Conservation (phyloP, 768 basidiomycete species). For the Ramaria sp. region DNA sequence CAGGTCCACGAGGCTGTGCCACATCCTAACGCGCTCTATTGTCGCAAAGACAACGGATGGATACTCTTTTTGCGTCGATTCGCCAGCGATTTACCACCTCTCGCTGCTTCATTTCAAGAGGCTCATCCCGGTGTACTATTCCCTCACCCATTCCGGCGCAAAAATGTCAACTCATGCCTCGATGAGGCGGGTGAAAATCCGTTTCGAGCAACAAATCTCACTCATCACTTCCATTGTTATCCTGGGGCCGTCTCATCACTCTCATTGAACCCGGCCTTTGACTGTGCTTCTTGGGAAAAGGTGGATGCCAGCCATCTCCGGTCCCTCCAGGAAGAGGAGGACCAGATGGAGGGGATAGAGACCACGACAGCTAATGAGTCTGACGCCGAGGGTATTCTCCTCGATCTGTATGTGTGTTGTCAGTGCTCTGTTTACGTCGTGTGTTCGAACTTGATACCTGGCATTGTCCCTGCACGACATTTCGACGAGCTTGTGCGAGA, state of each 20-base stretch:
- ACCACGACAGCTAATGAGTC: slow-evolving; percentile 9
- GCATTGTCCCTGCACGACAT: slow-evolving; percentile 52
- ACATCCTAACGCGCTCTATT: slow-evolving; percentile 77
- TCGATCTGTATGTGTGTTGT: slow-evolving; percentile 78
- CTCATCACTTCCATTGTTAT: slow-evolving; percentile 79
- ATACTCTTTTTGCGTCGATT: slow-evolving; percentile 63
- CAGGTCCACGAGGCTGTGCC: slow-evolving; percentile 64
- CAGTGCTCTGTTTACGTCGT: slow-evolving; percentile 72
- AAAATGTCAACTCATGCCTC: slow-evolving; percentile 41
- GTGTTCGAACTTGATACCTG: slow-evolving; percentile 60
- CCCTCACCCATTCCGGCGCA: slow-evolving; percentile 44
- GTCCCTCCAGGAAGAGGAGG: slow-evolving; percentile 29
- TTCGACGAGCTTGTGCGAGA: slow-evolving; percentile 57
- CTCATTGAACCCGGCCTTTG: slow-evolving; percentile 52
- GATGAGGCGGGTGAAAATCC: slow-evolving; percentile 34
- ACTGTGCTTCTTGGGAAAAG: slow-evolving; percentile 49
- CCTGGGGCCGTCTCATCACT: slow-evolving; percentile 58
- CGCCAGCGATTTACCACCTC: slow-evolving; percentile 48
- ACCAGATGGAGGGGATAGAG: slow-evolving; percentile 40
- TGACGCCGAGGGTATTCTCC: slow-evolving; percentile 23
- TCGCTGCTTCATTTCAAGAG: slow-evolving; percentile 42
- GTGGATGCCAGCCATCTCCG: slow-evolving; percentile 18
- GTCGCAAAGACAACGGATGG: slow-evolving; percentile 76
- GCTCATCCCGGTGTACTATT: slow-evolving; percentile 31
- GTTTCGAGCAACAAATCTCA: slow-evolving; percentile 41